Conservation (phyloP, 257 asterid genomes). For the Forsythia suspensa region DNA sequence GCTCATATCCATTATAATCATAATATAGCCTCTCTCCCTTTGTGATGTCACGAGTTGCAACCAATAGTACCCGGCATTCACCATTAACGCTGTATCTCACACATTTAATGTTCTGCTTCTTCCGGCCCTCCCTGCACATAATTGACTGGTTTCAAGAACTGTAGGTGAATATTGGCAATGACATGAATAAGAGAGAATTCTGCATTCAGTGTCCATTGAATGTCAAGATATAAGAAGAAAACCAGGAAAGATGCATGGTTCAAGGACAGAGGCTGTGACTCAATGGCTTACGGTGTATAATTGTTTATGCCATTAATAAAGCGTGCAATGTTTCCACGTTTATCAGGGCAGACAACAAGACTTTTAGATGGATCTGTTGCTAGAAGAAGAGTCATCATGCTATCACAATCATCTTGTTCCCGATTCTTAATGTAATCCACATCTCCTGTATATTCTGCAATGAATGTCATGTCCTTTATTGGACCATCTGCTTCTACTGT, state of each 20-base stretch:
- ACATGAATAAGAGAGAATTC: conserved; percentile 5
- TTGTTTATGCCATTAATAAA: conserved; percentile 87
- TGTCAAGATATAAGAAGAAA: conserved; percentile 10
- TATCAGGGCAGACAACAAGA: conserved; percentile 84
- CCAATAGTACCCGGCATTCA: conserved; percentile 65
- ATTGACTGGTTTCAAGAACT: conserved; percentile 26
- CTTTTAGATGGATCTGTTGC: conserved; percentile 58
- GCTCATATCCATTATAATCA: conserved; percentile 86
- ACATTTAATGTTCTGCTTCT: conserved; percentile 82
- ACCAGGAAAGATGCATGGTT: conserved; percentile 22
- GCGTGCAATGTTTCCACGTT: conserved; percentile 80
- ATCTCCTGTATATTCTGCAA: conserved; percentile 82
- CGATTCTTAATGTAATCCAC: conserved; percentile 76
- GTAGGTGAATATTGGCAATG: conserved; percentile 13
- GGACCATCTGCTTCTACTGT: conserved; percentile 87
- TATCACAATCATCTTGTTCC: conserved; percentile 76
- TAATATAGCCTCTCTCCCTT: conserved; percentile 88
- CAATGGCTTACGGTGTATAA: conserved; percentile 60
- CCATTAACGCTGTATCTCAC: conserved; percentile 71
- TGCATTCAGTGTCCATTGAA: not conserved
- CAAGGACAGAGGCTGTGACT: conserved; percentile 16
- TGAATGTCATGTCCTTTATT: conserved; percentile 77
- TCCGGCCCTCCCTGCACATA: conserved; percentile 71
- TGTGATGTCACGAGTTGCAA: conserved; percentile 71
- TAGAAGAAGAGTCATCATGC: conserved; percentile 89